Conservation (phyloP, 148 eudicot species). For the Suaeda aralocaspica region DNA sequence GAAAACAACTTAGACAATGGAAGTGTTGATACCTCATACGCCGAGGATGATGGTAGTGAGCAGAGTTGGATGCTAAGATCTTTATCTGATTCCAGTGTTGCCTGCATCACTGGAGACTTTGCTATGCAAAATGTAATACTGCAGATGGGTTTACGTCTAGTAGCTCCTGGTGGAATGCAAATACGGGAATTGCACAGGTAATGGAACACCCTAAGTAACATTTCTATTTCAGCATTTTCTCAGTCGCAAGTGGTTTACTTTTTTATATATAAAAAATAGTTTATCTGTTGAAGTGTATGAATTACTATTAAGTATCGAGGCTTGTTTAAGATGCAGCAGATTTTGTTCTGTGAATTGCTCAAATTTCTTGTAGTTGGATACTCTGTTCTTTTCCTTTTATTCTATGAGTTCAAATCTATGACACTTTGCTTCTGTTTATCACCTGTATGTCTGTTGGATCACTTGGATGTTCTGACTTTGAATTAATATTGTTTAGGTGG, state of each 20-base stretch:
- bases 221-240: background rate
- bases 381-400: background rate
- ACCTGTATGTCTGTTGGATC: background rate
- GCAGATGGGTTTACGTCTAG: slow-evolving; percentile 87
- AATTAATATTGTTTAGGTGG: slow-evolving; percentile 53
- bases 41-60: slow-evolving; percentile 78
- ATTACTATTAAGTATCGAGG: background rate
- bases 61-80: slow-evolving; percentile 88
- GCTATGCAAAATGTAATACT: slow-evolving; percentile 99
- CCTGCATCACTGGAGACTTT: slow-evolving; percentile 83
- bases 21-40: slow-evolving; percentile 42
- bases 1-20: slow-evolving; percentile 47
- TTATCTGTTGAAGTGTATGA: too few relatives aligned
- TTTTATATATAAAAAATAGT: too few relatives aligned
- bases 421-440: background rate
- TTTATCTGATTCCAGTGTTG: slow-evolving; percentile 86
- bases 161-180: slow-evolving; percentile 99
- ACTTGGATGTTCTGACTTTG: slow-evolving; percentile 3
- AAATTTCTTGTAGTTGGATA: background rate
- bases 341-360: background rate
- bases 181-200: slow-evolving; percentile 94
- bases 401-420: background rate
- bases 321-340: background rate
- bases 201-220: background rate
- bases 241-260: too few relatives aligned